phyloP scores from a whole-genome alignment of 352 stramenopile genomes.

The Phytopythium cucurbitacearum region DNA sequence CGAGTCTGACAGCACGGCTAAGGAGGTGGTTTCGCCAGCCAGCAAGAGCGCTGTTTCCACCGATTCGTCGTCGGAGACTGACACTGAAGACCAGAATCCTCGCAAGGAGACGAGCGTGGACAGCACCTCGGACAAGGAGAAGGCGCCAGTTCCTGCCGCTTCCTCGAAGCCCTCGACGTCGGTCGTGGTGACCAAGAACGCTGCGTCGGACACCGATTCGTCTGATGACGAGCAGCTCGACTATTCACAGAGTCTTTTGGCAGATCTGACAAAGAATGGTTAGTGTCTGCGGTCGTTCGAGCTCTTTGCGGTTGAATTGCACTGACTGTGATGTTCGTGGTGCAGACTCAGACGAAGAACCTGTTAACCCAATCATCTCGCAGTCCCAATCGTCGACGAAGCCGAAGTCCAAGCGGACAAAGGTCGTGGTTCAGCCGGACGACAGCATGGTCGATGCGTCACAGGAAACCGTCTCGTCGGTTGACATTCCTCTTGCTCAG shows the following conservation, averaged over 20 bases:
- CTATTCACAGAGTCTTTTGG: conserved; percentile 74
- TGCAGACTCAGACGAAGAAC: conserved; percentile 28
- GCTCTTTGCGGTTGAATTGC: conserved; percentile 11
- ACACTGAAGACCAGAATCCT: conserved; percentile 10
- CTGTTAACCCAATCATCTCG: background rate
- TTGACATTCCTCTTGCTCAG: conserved; percentile 23
- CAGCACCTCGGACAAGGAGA: conserved; percentile 4
- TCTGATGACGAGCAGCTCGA: conserved; percentile 64
- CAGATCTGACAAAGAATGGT: conserved; percentile 65
- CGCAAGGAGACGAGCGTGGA: conserved; percentile 1
- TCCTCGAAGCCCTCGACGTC: conserved; percentile 1
- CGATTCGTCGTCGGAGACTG: background rate
- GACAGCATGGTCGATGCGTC: conserved; percentile 24
- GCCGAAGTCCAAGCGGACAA: conserved; percentile 24
- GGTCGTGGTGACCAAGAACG: conserved; percentile 19
- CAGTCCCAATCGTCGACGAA: conserved; percentile 13
- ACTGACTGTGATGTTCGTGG: conserved; percentile 3
- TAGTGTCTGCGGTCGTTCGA: conserved; percentile 20
- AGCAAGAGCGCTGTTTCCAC: background rate
- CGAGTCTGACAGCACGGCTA: no score
- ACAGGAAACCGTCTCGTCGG: conserved; percentile 22
- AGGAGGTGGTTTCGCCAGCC: background rate
- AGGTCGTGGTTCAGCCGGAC: conserved; percentile 17
- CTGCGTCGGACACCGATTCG: conserved; percentile 23
- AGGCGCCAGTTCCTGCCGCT: conserved; percentile 7